These are phyloP conservation scores for Rhodotorula kratochvilovae DNA, from an alignment of 768 basidiomycete species.

Conservation along the genomic window DNA sequence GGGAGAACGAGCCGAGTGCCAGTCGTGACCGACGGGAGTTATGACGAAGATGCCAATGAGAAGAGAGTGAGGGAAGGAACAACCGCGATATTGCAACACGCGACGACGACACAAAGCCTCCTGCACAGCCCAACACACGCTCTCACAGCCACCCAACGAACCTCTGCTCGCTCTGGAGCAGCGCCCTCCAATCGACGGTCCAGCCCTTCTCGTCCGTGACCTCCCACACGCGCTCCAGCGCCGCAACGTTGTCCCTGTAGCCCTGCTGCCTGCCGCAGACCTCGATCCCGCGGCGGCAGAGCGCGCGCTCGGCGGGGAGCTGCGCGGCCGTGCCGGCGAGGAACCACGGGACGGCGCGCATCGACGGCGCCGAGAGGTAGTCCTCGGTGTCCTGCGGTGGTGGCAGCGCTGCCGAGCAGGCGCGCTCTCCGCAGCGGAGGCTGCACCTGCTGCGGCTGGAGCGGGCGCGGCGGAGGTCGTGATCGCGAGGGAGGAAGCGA, in stretches of 20 bases:
- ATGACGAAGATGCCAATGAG: no score
- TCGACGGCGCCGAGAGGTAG: conserved; percentile 13
- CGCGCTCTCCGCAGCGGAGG: no score
- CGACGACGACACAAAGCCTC: no score
- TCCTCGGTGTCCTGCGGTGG: neutral
- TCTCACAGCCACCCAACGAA: conserved; percentile 35
- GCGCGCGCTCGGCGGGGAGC: conserved; percentile 8
- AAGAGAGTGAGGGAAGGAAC: no score
- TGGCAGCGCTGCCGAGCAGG: neutral
- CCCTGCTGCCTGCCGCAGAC: conserved; percentile 26
- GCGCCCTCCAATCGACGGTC: conserved; percentile 27
- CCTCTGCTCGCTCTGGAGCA: conserved; percentile 23
- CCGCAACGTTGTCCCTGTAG: conserved; percentile 23
- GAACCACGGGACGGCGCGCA: conserved; percentile 34
- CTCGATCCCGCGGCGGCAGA: conserved; percentile 22
- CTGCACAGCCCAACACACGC: no score
- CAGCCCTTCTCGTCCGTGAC: conserved; percentile 26
- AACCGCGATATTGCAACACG: no score
- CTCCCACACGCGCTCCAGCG: conserved; percentile 33
- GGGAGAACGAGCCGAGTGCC: no score
- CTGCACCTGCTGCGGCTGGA: neutral
- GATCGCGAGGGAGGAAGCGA: no score
- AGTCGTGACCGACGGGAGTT: no score
- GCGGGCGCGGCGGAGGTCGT: neutral
- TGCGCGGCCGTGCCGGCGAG: conserved; percentile 32